Base-by-base conservation (phyloP, 257 asterid species). In the Salvia splendens region DNA sequence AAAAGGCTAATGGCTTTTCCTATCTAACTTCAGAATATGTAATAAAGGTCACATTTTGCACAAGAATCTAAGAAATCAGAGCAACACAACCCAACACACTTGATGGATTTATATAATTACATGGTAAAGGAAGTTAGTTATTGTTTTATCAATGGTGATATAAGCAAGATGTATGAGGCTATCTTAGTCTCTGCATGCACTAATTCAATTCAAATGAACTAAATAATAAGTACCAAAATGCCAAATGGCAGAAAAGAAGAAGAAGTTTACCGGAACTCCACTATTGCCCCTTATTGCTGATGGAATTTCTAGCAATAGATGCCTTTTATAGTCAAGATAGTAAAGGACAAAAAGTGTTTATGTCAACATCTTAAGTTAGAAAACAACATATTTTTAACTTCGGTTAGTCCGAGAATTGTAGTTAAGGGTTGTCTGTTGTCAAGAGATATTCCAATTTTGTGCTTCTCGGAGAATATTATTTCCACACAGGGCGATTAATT, bases 321-420 rank as follows among this genome's bases (percentile, higher is more conserved):
- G 76, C 86, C 46, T 80, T 79, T 76, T 79, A 78, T 78, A 73
- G 84, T 83, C 73, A 73, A 71, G 75, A 40, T 61, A 50, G 83
- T 62, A 73, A 12, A 28, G 33, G 88, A 83, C 88, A 80, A 83
- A 76, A 78, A 74, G 1, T 32, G 24, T 20, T 28, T 2, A 30
- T 14, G n/a, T 32, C 28, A 20, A 49, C 24, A 53, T 69, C 7
- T 12, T 38, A 51, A 35, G 43, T 55, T 28, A 20, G 38, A 11
- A 58, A 61, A 8, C 4, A 12, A 20, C 24, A 43, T 64, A 24
- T 59, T 32, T 59, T 32, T 40, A 36, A 55, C 77, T 40, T 83
- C 17, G 88, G 72, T 76, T 52, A 59, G 52, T 60, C 73, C 88
- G 66, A 72, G 38, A 68, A 54, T 50, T 73, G 12, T 46, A 38